These are phyloP conservation scores for Eleusine indica DNA, from an alignment of 176 grass and related monocot species.

Conservation along the genomic window DNA sequence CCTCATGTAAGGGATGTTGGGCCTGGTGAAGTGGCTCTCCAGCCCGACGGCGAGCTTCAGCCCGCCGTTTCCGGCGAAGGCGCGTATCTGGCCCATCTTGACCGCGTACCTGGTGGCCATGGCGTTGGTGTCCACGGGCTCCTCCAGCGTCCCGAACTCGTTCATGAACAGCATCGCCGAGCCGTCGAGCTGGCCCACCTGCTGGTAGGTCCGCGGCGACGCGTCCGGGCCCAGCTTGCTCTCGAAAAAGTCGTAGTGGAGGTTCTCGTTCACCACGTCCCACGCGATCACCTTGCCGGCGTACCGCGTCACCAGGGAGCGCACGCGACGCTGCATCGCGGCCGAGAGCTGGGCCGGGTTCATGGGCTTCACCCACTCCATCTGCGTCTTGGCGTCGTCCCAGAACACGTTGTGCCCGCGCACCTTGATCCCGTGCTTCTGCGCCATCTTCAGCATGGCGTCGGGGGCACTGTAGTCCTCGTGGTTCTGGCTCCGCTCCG, in stretches of 20 bases:
- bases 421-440: constrained; percentile 44
- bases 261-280: constrained; percentile 83
- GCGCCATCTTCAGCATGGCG: constrained; percentile 57
- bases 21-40: constrained; percentile 62
- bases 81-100: constrained; percentile 51
- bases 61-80: constrained; percentile 28
- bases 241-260: constrained; percentile 71
- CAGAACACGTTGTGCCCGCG: constrained; percentile 87
- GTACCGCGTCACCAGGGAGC: constrained; percentile 53
- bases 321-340: constrained; percentile 42
- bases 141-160: constrained; percentile 68
- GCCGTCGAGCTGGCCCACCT: constrained; percentile 47
- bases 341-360: constrained; percentile 10
- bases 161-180: constrained; percentile 62
- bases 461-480: constrained; percentile 60
- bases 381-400: constrained; percentile 55
- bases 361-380: constrained; percentile 34
- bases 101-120: constrained; percentile 48
- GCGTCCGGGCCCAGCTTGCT: constrained; percentile 39
- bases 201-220: constrained; percentile 50
- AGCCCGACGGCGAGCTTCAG: constrained; percentile 58
- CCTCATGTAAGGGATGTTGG: constrained; percentile 70
- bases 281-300: constrained; percentile 63
- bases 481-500: constrained; percentile 29
- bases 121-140: constrained; percentile 28